A percentile compares a stretch with the other conserved stretches of the same genome.
phyloP scores from a whole-genome alignment of 306 rosid genomes.

The Ochetophila trinervis region DNA sequence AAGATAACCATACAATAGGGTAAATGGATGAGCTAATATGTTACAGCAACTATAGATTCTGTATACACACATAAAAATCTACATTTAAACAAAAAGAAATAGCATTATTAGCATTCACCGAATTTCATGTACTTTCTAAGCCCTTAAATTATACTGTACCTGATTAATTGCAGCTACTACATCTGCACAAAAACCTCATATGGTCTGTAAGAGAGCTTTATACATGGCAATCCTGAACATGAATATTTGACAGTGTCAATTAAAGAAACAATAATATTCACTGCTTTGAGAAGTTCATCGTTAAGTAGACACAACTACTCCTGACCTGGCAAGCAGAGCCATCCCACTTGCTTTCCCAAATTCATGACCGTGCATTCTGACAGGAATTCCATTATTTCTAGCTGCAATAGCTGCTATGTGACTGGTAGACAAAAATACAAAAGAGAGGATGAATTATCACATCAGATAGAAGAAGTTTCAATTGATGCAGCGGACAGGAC shows the following conservation, averaged over 20 bases:
- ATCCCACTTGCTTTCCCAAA: conserved; percentile 98
- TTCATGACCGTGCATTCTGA: conserved; percentile 90
- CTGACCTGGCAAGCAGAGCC: conserved; percentile 99
- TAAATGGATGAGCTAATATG: background rate
- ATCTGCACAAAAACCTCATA: conserved; percentile 93
- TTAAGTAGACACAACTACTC: conserved; percentile 20
- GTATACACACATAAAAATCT: background rate
- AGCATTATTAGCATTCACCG: conserved; percentile 12
- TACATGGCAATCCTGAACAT: conserved; percentile 91
- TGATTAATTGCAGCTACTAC: conserved; percentile 99
- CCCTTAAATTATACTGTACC: conserved; percentile 42
- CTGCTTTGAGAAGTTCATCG: conserved; percentile 25
- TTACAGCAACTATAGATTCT: background rate
- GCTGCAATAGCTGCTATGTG: conserved; percentile 99
- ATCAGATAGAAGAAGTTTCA: conserved; percentile 7
- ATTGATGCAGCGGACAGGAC: background rate
- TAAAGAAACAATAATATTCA: conserved; percentile 27
- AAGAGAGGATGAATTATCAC: conserved; percentile 18
- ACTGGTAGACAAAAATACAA: conserved; percentile 42
- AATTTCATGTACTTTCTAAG: conserved; percentile 1
- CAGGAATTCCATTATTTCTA: conserved; percentile 97
- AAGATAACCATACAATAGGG: background rate
- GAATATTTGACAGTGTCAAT: conserved; percentile 23
- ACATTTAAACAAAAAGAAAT: background rate
- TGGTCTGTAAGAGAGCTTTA: conserved; percentile 86